These are phyloP conservation scores for Isoetes taiwanensis DNA, from an alignment of 75 land plant species.

Conservation along the genomic window DNA sequence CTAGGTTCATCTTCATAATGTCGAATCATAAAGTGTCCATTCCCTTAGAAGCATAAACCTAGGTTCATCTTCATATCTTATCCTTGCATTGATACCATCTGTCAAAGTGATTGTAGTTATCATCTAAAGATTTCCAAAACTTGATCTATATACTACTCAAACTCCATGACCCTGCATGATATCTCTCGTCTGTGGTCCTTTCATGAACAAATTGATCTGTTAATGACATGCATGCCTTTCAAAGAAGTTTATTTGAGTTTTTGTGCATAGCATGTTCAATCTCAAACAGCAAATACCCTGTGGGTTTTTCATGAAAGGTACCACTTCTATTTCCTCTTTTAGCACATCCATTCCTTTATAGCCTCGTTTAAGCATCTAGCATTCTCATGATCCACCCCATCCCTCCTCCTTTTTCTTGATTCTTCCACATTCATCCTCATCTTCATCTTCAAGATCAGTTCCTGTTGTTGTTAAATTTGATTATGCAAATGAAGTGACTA, in stretches of 20 bases:
- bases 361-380: no score
- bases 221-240: constrained; percentile 86
- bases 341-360: no score
- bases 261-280: constrained; percentile 64
- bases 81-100: constrained; percentile 83
- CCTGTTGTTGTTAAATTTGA: no score
- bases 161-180: constrained; percentile 76
- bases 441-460: no score
- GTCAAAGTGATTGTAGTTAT: constrained; percentile 62
- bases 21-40: constrained; percentile 90
- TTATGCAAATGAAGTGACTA: no score
- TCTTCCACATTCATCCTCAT: no score
- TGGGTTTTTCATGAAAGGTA: constrained; percentile 84
- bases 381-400: no score
- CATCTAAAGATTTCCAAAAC: constrained; percentile 62
- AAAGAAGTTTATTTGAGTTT: constrained; percentile 80
- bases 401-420: no score
- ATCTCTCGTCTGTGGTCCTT: constrained; percentile 76
- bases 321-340: constrained; percentile 64
- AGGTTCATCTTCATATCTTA: constrained; percentile 82
- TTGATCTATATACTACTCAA: constrained; percentile 57
- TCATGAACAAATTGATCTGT: constrained; percentile 97
- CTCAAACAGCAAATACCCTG: constrained; percentile 81
- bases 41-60: constrained; percentile 82
- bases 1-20: constrained; percentile 87